Conservation (phyloP, 257 asterid genomes). For the Perilla frutescens region DNA sequence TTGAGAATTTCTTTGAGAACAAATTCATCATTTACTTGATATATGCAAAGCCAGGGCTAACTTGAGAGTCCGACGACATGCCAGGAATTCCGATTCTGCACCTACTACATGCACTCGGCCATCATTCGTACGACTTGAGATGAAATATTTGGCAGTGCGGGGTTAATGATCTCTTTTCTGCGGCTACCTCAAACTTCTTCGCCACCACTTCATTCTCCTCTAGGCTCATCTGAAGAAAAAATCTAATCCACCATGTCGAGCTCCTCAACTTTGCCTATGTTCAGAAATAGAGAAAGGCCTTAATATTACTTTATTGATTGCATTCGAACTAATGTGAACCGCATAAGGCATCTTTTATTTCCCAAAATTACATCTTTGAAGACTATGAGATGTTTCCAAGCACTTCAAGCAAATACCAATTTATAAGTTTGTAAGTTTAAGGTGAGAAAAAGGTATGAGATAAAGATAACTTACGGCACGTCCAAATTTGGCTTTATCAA, state of each 20-base stretch:
- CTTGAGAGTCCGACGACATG: background rate
- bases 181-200: conserved; percentile 73
- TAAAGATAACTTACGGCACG: conserved; percentile 57
- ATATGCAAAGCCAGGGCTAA: conserved; percentile 3
- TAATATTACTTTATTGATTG: background rate
- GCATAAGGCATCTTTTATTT: background rate
- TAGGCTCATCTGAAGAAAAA: conserved; percentile 63
- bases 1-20: conserved; percentile 12
- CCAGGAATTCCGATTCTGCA: background rate
- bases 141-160: conserved; percentile 76
- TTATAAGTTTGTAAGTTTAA: too few relatives aligned
- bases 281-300: background rate
- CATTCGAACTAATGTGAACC: background rate
- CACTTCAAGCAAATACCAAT: too few relatives aligned
- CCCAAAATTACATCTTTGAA: background rate
- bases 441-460: background rate
- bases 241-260: conserved; percentile 72
- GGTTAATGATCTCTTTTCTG: conserved; percentile 48
- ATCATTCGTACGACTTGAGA: conserved; percentile 63
- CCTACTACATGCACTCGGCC: background rate
- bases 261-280: conserved; percentile 70
- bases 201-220: conserved; percentile 69
- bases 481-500: conserved; percentile 61
- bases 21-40: conserved; percentile 13
- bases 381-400: too few relatives aligned